Base-by-base conservation (phyloP, 495 filamentous ascomycete species). In the Penicillium lagena region DNA sequence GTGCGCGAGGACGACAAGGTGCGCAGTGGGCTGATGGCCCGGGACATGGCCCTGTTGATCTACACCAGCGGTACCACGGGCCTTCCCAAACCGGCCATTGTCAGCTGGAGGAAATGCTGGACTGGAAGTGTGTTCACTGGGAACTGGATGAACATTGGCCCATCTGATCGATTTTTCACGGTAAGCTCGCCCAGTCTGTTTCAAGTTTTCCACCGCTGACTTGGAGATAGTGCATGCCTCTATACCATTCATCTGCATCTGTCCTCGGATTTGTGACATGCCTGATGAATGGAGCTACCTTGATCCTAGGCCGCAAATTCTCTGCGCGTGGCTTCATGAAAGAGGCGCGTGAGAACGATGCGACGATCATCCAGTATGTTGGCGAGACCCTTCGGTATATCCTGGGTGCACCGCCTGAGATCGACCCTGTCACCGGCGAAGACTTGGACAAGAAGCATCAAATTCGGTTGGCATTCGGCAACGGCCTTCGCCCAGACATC, bases 341-440 rank as follows among this genome's bases (percentile, higher is more conserved):
- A 27, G 88, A 95, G 43, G 83, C 85, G 15, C 79, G 86, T 8
- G 73, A 77, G 22, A 79, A 78, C 31, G 61, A 85, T 15, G 84
- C 91, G 27, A 95, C 87, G 0, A 71, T 88, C 14, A 84, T 97
- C 48, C 93, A 96, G 55, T 98, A 98, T 51, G 91, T 98, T 9
- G 93, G 93, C 30, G 93, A 98, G 60, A 96, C 87, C 0, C 88
- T 89, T 47, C 83, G 93, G 2, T 98, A 98, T 60, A 78, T 98
- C 12, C 76, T 96, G 33, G 72, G 86, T 0, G 80, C 82, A 0
- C 80, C 87, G 1, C 76, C 86, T 1, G 66, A 78, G 41, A 60
- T 77, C 22, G 79, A 87, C 49, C 71, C 82, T 4, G 52, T 58
- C 8, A 88, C 82, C 1, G 83, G 84, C 13, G 81, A 85, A 54